Percentiles rank a stretch among this genome's conserved stretches.
These are phyloP conservation scores for Fusarium heterosporum DNA, from an alignment of 2,329 filamentous ascomycete genomes.

Conservation along the genomic window DNA sequence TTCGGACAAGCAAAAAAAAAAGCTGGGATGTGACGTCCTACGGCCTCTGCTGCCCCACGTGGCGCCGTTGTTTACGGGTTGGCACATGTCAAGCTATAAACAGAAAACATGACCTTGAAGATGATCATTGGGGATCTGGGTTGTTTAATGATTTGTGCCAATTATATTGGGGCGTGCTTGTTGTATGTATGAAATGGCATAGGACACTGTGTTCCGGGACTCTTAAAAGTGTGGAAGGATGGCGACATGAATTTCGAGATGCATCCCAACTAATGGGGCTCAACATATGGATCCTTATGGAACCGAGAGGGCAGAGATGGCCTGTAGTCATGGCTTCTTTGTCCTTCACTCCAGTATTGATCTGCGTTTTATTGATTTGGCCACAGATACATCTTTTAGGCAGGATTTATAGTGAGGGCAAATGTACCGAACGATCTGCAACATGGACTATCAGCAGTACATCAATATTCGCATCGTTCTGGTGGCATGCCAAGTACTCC, in stretches of 20 bases:
- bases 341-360: too few relatives aligned
- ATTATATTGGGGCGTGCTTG: not conserved
- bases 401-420: too few relatives aligned
- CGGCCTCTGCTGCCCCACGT: conserved; percentile 29
- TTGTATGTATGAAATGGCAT: not conserved
- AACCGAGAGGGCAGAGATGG: too few relatives aligned
- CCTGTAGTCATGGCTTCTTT: too few relatives aligned
- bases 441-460: too few relatives aligned
- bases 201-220: not conserved
- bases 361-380: too few relatives aligned
- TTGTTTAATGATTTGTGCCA: not conserved
- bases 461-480: too few relatives aligned
- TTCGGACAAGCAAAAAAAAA: conserved; percentile 40
- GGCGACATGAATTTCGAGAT: not conserved
- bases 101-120: conserved; percentile 14
- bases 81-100: conserved; percentile 25
- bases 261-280: not conserved
- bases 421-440: too few relatives aligned
- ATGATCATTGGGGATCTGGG: conserved; percentile 25
- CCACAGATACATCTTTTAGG: too few relatives aligned
- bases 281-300: not conserved
- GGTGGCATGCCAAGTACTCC: too few relatives aligned
- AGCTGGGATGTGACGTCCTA: conserved; percentile 39
- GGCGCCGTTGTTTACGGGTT: conserved; percentile 4
- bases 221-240: not conserved